phyloP scores from a whole-genome alignment of 768 basidiomycete genomes.

The Cystofilobasidium bisporidii region DNA sequence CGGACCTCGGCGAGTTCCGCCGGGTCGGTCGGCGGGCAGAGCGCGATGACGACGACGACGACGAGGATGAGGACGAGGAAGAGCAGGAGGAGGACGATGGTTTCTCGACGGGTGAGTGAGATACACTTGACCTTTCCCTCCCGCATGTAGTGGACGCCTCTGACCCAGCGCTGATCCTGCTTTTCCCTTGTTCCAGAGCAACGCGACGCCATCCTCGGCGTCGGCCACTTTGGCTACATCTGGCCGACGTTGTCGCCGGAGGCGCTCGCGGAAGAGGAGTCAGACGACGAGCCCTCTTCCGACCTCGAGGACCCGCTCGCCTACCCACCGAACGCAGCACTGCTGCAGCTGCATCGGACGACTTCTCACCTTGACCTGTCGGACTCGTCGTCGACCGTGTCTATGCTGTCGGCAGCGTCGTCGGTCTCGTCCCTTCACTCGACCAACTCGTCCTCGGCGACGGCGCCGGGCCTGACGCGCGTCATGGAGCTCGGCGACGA shows the following conservation, averaged over 20 bases:
- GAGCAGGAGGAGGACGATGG: slow-evolving; percentile 44
- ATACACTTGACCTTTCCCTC: background rate
- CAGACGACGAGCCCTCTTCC: slow-evolving; percentile 44
- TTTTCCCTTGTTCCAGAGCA: slow-evolving; percentile 34
- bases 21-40: slow-evolving; percentile 48
- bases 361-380: slow-evolving; percentile 33
- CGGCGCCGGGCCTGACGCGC: slow-evolving; percentile 27
- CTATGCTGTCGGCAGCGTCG: slow-evolving; percentile 35
- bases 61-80: slow-evolving; percentile 37
- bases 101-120: slow-evolving; percentile 44
- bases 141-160: too few species aligned
- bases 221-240: slow-evolving; percentile 62
- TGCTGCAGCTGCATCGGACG: slow-evolving; percentile 37
- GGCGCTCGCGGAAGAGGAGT: slow-evolving; percentile 32
- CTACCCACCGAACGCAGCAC: slow-evolving; percentile 37
- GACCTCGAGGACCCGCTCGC: slow-evolving; percentile 35
- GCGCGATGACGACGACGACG: slow-evolving; percentile 40
- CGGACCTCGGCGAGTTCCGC: slow-evolving; percentile 57
- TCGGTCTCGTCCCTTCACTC: slow-evolving; percentile 54
- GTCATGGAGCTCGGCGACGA: slow-evolving; percentile 33
- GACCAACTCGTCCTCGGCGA: slow-evolving; percentile 49
- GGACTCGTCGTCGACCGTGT: slow-evolving; percentile 30
- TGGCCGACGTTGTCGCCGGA: slow-evolving; percentile 49
- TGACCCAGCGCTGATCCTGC: slow-evolving; percentile 19
- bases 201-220: slow-evolving; percentile 51